These are phyloP conservation scores for Phylloporus sp. DNA, from an alignment of 768 basidiomycete species.

Conservation along the genomic window DNA sequence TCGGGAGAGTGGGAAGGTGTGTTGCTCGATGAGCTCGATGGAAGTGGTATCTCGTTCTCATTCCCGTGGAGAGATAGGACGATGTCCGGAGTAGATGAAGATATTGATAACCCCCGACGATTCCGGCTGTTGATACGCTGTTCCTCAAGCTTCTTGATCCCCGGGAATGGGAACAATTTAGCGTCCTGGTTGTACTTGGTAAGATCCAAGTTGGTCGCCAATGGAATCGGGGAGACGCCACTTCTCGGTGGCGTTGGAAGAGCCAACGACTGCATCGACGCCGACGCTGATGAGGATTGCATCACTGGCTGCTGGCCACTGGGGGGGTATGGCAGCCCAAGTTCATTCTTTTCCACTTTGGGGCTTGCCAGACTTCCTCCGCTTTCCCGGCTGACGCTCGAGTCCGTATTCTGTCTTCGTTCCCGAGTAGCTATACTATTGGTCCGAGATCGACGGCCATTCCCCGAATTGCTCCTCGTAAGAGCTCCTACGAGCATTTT, in stretches of 20 bases:
- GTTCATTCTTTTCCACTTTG: slow-evolving; percentile 53
- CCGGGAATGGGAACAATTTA: slow-evolving; percentile 90
- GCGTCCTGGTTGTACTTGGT: slow-evolving; percentile 61
- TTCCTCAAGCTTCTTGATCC: slow-evolving; percentile 75
- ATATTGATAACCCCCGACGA: slow-evolving; percentile 47
- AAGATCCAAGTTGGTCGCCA: slow-evolving; percentile 65
- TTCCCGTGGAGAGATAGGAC: slow-evolving; percentile 41
- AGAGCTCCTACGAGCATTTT: slow-evolving; percentile 63
- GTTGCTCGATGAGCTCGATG: slow-evolving; percentile 48
- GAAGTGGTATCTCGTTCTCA: slow-evolving; percentile 42
- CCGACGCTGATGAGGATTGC: slow-evolving; percentile 67
- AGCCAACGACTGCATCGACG: slow-evolving; percentile 55
- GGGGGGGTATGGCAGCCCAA: slow-evolving; percentile 36
- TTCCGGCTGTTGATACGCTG: slow-evolving; percentile 53
- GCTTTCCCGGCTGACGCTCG: slow-evolving; percentile 72
- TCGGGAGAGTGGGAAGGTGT: slow-evolving; percentile 50
- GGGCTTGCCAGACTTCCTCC: slow-evolving; percentile 64
- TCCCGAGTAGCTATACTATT: slow-evolving; percentile 71
- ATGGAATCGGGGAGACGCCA: slow-evolving; percentile 75
- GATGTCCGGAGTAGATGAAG: slow-evolving; percentile 48
- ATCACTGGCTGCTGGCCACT: slow-evolving; percentile 49
- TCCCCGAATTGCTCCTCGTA: slow-evolving; percentile 58
- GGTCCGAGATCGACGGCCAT: slow-evolving; percentile 72
- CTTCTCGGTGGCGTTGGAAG: slow-evolving; percentile 52
- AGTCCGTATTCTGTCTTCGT: slow-evolving; percentile 65